Evolutionary conservation across 2,329 filamentous ascomycete genomes (phyloP), one percentile per base, ranked within the genome.

Genomic region (Penicillium janthinellum): DNA sequence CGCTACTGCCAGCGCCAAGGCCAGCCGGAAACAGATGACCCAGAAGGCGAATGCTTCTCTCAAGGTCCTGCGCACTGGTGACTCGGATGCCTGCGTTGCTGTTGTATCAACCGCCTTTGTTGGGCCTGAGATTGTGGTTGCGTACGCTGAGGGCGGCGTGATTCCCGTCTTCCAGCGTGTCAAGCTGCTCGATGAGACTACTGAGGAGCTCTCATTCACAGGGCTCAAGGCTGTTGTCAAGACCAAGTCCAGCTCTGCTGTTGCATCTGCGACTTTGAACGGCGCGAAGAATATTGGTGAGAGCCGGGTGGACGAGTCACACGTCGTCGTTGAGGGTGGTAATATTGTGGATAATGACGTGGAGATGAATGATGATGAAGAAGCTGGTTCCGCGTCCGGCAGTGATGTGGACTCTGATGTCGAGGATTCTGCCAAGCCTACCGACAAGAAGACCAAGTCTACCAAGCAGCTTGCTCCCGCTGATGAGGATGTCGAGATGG

Each of bases 241-340:
- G 61, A 74, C 70, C 49, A 82, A 79, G 64, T 75, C 74, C 7
- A 73, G 74, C 50, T 78, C 77, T 22, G 75, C 75, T 12, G 68
- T 82, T 44, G 73, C 74, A 54, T 79, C 81, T 3, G 81, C 79
- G 17, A 79, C 81, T 56, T 80, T 82, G 57, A 87, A 85, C 67
- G 83, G 83, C 28, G 74, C 79, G 25, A 83, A 82, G 67, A 77
- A 80, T 61, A 70, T 79, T 51, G 80, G 78, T 45, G 81, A 82
- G 64, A 79, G 77, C 59, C 79, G 82, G 42, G 81, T 88, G 37
- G 82, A 88, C 70, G 86, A 89, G 63, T 81, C 84, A 35, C 81
- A 79, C 56, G 79, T 84, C 11, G 78, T 83, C 1, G 82, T 88
- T 11, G 79, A 80, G 57, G 73, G 77, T 54, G 79, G 81, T 50